A percentile compares a stretch with the other conserved stretches of the same genome.
phyloP scores from a whole-genome alignment of 192 early-diverging fungal species.

The Mortierella hygrophila region DNA sequence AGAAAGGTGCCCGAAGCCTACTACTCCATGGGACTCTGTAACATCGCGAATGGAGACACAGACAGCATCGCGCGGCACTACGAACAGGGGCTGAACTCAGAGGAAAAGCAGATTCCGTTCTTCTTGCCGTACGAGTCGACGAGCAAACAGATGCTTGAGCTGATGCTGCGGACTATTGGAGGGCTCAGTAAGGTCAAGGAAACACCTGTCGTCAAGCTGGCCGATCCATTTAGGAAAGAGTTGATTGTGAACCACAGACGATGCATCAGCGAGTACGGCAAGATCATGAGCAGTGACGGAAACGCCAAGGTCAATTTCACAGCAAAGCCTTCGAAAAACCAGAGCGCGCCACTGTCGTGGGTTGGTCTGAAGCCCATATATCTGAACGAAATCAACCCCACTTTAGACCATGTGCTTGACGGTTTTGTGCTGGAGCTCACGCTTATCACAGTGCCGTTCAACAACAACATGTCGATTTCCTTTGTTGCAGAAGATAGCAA shows the following conservation, averaged over 20 bases:
- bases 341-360: slow-evolving; percentile 45
- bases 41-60: slow-evolving; percentile 19
- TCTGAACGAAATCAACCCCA: slow-evolving; percentile 44
- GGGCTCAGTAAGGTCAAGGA: slow-evolving; percentile 28
- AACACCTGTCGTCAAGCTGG: slow-evolving; percentile 36
- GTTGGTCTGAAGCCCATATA: slow-evolving; percentile 42
- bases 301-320: slow-evolving; percentile 28
- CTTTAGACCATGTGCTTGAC: slow-evolving; percentile 41
- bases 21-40: slow-evolving; percentile 33
- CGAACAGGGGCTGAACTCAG: slow-evolving; percentile 32
- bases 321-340: slow-evolving; percentile 44
- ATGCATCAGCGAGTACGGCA: slow-evolving; percentile 9
- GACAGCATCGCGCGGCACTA: slow-evolving; percentile 29
- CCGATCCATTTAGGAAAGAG: slow-evolving; percentile 41
- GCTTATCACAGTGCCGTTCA: slow-evolving; percentile 40
- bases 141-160: slow-evolving; percentile 40
- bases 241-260: slow-evolving; percentile 49
- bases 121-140: slow-evolving; percentile 41
- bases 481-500: slow-evolving; percentile 46
- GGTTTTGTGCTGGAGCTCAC: slow-evolving; percentile 45
- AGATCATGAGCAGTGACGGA: slow-evolving; percentile 31
- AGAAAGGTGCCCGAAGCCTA: slow-evolving; percentile 47
- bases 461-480: slow-evolving; percentile 49
- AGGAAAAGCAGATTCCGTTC: slow-evolving; percentile 45
- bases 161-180: slow-evolving; percentile 26